Conservation (phyloP, 495 filamentous ascomycete species). For the Staphylotrichum tortipilum region DNA sequence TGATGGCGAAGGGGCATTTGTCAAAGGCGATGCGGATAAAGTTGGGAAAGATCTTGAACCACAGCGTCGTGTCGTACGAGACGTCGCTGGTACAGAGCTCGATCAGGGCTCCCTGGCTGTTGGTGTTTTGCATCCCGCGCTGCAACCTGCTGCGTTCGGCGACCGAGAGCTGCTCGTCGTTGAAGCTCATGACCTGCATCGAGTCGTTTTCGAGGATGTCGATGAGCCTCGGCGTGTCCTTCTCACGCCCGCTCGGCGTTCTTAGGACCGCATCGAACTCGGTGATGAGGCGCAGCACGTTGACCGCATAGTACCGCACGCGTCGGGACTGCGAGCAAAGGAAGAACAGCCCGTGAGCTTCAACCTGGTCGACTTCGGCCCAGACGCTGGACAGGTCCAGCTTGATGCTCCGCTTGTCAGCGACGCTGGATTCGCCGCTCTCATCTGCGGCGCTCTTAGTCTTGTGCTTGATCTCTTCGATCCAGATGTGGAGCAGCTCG, state of each 20-base stretch:
- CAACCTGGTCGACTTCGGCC: constrained; percentile 91
- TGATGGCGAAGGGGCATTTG: constrained; percentile 81
- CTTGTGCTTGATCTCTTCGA: constrained; percentile 87
- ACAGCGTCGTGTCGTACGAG: constrained; percentile 86
- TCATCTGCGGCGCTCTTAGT: constrained; percentile 63
- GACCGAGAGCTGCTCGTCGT: constrained; percentile 85
- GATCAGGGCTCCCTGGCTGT: constrained; percentile 75
- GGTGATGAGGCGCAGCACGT: constrained; percentile 80
- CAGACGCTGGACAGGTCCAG: constrained; percentile 80
- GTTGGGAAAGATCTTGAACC: constrained; percentile 97
- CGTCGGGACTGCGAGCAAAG: constrained; percentile 87
- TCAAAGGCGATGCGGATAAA: constrained; percentile 86
- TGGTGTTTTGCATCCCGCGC: constrained; percentile 77
- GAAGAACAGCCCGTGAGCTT: constrained; percentile 97
- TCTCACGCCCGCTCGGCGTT: constrained; percentile 49
- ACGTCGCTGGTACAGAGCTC: constrained; percentile 94
- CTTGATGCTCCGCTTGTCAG: constrained; percentile 56
- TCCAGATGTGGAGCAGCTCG: constrained; percentile 90
- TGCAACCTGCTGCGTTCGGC: constrained; percentile 89
- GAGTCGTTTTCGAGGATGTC: constrained; percentile 87
- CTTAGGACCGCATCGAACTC: constrained; percentile 88
- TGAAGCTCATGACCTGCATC: constrained; percentile 77
- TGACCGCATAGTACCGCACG: constrained; percentile 85
- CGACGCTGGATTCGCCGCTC: constrained; percentile 46
- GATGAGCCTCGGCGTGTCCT: constrained; percentile 62